phyloP scores from a whole-genome alignment of 345 rosid genomes.

The Mangifera indica region DNA sequence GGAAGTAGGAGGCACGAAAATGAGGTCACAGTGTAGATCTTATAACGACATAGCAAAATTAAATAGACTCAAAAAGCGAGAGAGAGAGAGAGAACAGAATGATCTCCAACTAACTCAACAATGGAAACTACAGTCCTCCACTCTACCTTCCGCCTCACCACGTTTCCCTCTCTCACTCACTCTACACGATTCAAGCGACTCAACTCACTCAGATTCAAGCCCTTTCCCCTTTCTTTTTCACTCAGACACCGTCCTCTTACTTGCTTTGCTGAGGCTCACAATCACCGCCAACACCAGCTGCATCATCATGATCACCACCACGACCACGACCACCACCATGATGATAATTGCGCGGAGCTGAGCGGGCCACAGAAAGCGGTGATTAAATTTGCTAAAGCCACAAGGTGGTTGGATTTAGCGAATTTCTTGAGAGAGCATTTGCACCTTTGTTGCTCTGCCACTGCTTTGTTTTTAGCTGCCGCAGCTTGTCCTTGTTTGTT shows the following conservation, averaged over 20 bases:
- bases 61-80: neutral
- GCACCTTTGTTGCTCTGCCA: conserved; percentile 75
- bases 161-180: conserved; percentile 36
- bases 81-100: neutral
- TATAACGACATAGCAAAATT: neutral
- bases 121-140: conserved; percentile 53
- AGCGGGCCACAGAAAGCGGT: conserved; percentile 50
- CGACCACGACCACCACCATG: conserved; percentile 45
- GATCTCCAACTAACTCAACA: neutral
- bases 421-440: conserved; percentile 80
- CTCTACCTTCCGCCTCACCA: conserved; percentile 34
- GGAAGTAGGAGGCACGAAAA: too few species aligned
- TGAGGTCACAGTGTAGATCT: conserved; percentile 30
- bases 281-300: conserved; percentile 13
- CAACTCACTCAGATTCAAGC: conserved; percentile 36
- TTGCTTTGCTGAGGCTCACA: conserved; percentile 2
- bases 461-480: conserved; percentile 69
- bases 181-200: conserved; percentile 36
- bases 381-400: conserved; percentile 58
- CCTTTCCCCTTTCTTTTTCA: conserved; percentile 20
- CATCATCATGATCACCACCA: conserved; percentile 22
- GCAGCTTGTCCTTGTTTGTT: conserved; percentile 69
- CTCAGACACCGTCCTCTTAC: neutral
- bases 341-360: conserved; percentile 36
- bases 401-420: conserved; percentile 75